Conservation (phyloP, 139 green algal genomes). For the Chlorella sp. region DNA sequence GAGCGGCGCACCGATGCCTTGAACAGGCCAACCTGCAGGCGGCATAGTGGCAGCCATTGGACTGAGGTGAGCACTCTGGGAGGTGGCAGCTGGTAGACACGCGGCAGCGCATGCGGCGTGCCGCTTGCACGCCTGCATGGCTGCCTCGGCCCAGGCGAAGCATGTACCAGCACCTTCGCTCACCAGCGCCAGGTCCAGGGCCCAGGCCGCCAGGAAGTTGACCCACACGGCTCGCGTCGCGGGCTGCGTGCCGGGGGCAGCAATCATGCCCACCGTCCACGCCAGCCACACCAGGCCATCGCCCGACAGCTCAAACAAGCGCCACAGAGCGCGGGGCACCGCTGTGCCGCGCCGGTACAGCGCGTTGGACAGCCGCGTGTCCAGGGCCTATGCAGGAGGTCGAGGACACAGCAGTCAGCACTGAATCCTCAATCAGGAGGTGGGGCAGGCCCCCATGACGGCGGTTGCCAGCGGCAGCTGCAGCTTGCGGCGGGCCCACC, state of each 20-base stretch:
- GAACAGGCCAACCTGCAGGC: slow-evolving; percentile 28
- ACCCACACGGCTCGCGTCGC: background rate
- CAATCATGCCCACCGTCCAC: background rate
- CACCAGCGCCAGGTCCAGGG: slow-evolving; percentile 58
- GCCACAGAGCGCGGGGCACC: slow-evolving; percentile 47
- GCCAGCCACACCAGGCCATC: slow-evolving; percentile 63
- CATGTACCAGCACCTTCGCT: no score
- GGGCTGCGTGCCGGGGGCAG: slow-evolving; percentile 16
- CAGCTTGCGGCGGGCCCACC: background rate
- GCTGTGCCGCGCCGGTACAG: slow-evolving; percentile 10
- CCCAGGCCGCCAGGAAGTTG: slow-evolving; percentile 20
- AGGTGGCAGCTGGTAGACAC: no score
- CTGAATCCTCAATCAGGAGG: background rate
- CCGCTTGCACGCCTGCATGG: no score
- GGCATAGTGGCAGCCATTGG: no score
- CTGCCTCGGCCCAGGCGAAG: no score
- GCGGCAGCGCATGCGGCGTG: no score
- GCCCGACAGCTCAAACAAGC: slow-evolving; percentile 59
- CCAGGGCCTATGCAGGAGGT: background rate
- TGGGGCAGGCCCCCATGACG: background rate
- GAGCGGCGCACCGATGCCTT: slow-evolving; percentile 52
- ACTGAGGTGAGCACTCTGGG: no score
- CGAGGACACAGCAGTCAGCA: background rate
- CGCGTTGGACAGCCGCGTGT: slow-evolving; percentile 7
- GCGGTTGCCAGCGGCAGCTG: background rate